Percentiles rank a stretch among this genome's conserved stretches.
Evolutionary conservation across 345 rosid genomes (phyloP).

Genomic region (Gossypium rotundifolium): DNA sequence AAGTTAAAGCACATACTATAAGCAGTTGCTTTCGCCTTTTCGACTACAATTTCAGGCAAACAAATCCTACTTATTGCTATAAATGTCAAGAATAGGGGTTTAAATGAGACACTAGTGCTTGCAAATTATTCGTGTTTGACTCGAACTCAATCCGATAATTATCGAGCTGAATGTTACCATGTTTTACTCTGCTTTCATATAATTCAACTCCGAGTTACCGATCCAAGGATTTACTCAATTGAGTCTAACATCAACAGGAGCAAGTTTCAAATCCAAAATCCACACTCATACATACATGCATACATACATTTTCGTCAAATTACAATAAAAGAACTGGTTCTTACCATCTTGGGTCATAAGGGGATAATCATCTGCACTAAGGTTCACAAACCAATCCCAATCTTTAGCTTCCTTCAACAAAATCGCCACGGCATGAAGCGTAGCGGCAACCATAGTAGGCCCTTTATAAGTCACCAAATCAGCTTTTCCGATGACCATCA

Average conservation of each 20-base stretch:
- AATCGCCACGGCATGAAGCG: conserved; percentile 72
- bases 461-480: conserved; percentile 79
- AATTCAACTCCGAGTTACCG: no score
- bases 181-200: neutral
- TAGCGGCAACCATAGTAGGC: conserved; percentile 73
- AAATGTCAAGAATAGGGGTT: neutral
- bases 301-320: neutral
- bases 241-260: no score
- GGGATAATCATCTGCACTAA: conserved; percentile 81
- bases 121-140: no score
- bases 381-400: conserved; percentile 96
- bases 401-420: conserved; percentile 60
- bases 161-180: neutral
- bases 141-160: no score
- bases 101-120: no score
- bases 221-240: no score
- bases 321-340: neutral
- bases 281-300: no score
- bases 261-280: no score
- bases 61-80: neutral
- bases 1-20: no score
- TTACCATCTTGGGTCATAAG: conserved; percentile 91
- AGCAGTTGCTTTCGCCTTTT: no score
- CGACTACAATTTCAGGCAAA: no score
- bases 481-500: conserved; percentile 80